These are phyloP conservation scores for Karstenula rhodostoma DNA, from an alignment of 2,329 filamentous ascomycete genomes.

Conservation along the genomic window DNA sequence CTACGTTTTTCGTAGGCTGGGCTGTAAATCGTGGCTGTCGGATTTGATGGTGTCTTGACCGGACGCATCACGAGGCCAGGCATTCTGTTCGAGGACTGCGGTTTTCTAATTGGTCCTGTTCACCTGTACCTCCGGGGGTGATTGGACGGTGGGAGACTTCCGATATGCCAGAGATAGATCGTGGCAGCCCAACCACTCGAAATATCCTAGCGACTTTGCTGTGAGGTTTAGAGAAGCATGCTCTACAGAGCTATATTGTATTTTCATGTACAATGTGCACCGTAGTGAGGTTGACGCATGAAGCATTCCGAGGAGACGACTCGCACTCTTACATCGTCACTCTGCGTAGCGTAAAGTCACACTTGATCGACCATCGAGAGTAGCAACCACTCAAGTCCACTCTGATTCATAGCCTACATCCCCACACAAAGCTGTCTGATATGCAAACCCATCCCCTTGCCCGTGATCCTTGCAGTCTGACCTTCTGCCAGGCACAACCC, in stretches of 20 bases:
- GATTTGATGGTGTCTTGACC: slow-evolving; percentile 1
- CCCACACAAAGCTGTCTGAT: slow-evolving; percentile 6
- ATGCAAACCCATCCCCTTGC: slow-evolving; percentile 9
- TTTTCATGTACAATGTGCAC: neutral
- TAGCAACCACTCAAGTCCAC: neutral
- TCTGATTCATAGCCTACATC: slow-evolving; percentile 20
- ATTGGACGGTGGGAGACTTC: neutral
- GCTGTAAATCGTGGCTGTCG: neutral
- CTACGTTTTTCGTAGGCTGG: neutral
- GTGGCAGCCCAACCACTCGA: neutral
- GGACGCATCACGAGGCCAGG: neutral
- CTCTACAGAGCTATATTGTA: neutral
- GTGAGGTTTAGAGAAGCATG: neutral
- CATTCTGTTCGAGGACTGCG: neutral
- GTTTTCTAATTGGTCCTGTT: neutral
- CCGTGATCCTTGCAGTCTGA: neutral
- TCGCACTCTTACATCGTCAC: neutral
- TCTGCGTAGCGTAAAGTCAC: neutral
- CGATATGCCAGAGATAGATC: neutral
- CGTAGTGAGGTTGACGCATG: too few relatives aligned
- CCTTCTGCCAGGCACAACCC: neutral
- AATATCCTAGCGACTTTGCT: too few relatives aligned
- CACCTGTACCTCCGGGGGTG: too few relatives aligned
- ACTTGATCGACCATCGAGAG: neutral
- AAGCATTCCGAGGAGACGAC: neutral